phyloP scores from a whole-genome alignment of 1,284 basidiomycete genomes.

The Ceratobasidium sp. region DNA sequence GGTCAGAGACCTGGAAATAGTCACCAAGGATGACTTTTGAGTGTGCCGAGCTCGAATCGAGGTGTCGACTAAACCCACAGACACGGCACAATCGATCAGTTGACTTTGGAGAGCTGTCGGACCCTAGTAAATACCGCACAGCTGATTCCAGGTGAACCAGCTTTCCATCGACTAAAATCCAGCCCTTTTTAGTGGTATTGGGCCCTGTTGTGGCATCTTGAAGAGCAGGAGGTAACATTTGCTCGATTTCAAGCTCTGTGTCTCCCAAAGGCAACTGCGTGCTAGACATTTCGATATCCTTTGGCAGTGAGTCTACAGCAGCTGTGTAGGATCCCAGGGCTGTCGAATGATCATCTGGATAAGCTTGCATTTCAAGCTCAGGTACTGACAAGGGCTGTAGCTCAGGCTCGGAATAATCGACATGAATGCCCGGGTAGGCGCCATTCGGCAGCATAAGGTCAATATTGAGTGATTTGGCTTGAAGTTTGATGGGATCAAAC shows the following conservation, averaged over 20 bases:
- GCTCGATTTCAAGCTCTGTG: neutral
- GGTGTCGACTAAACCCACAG: constrained; percentile 20
- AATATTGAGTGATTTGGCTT: neutral
- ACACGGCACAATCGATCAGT: constrained; percentile 22
- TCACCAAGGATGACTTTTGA: constrained; percentile 2
- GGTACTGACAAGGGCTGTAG: too few relatives aligned
- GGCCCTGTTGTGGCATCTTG: neutral
- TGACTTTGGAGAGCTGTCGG: neutral
- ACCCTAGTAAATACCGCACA: constrained; percentile 4
- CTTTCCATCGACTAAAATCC: neutral
- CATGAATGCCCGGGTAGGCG: neutral
- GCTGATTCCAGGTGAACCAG: constrained; percentile 21
- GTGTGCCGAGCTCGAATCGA: too few relatives aligned
- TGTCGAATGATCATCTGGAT: too few relatives aligned
- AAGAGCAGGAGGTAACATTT: neutral
- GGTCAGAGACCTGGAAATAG: too few relatives aligned
- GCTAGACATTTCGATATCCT: too few relatives aligned
- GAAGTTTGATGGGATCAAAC: neutral
- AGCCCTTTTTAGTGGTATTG: constrained; percentile 14
- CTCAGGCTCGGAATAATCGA: too few relatives aligned
- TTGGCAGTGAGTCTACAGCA: too few relatives aligned
- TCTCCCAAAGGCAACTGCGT: too few relatives aligned
- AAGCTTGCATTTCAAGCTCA: too few relatives aligned
- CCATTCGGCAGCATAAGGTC: constrained; percentile 16
- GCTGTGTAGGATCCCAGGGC: too few relatives aligned